Evolutionary conservation across 1,139 yeast genomes (phyloP), one percentile per base, ranked within the genome.

Genomic region (Trichomonascaceae sp.): DNA sequence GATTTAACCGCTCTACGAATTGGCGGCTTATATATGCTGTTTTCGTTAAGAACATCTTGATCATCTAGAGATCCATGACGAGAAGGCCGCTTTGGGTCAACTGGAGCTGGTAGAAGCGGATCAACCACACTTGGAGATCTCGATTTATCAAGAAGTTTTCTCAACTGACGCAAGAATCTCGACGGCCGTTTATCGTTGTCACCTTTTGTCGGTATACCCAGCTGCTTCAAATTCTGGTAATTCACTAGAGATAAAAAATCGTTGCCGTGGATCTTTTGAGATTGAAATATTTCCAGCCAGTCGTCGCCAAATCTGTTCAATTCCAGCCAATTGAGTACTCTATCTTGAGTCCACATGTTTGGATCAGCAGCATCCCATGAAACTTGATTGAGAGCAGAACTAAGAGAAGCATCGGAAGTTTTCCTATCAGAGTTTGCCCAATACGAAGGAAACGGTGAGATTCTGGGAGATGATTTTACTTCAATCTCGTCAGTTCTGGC

Each of bases 261-360:
- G 52, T 80, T 78, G 0, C 93, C 91, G 5, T 77, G 74, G 1
- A 88, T 75, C 55, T 82, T 82, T 58, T 83, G 78, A 48, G 76
- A 74, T 41, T 73, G 73, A 66, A 89, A 86, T 10, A 84, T 78
- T 10, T 76, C 80, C 32, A 78, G 74, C 96, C 96, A 90, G 12
- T 84, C 76, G 5, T 77, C 78, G 58, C 87, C 86, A 68, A 90
- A 90, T 38, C 79, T 77, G 65, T 89, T 78, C 19, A 68, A 62
- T 15, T 80, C 84, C 30, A 90, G 74, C 96, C 96, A 90, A 48
- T 71, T 67, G 0, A 78, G 56, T 0, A 89, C 95, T 53, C 86
- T 75, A 15, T 78, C 80, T 61, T 81, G 74, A 4, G 85, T 81
- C 97, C 97, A 89, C 54, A 79, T 81, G 1, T 70, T 72, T 0